Evolutionary conservation across 2,329 filamentous ascomycete genomes (phyloP).

Genomic region (Clonostachys sp.): DNA sequence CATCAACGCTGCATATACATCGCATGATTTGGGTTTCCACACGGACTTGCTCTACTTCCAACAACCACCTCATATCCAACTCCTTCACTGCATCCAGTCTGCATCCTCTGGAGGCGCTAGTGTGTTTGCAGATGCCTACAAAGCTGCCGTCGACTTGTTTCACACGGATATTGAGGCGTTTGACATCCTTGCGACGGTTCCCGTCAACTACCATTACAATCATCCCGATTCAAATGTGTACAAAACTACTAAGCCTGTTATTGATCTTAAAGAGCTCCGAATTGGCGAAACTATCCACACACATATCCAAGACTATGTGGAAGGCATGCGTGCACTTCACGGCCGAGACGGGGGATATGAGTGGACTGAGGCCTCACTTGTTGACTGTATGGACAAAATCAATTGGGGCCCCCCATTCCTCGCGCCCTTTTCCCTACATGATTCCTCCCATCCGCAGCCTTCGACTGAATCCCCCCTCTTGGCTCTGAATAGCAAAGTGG

Average conservation of each 20-base stretch:
- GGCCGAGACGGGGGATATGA: too few relatives aligned
- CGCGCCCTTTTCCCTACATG: conserved; percentile 1
- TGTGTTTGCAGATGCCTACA: conserved; percentile 3
- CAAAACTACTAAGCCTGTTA: conserved; percentile 2
- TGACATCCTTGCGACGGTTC: conserved; percentile 1
- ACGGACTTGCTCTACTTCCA: conserved; percentile 3
- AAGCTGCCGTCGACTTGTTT: conserved; percentile 1
- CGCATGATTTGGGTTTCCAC: conserved; percentile 2
- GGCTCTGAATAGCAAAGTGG: neutral
- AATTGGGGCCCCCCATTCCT: conserved; percentile 2
- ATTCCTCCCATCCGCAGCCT: neutral
- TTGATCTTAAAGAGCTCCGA: conserved; percentile 1
- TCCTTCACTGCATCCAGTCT: conserved; percentile 2
- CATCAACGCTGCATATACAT: conserved; percentile 2
- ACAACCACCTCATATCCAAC: conserved; percentile 1
- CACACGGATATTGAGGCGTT: conserved; percentile 1
- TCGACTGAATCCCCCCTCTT: neutral
- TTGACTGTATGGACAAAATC: conserved; percentile 1
- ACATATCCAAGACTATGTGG: neutral
- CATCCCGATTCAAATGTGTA: conserved; percentile 2
- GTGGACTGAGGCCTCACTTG: neutral
- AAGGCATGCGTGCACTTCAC: neutral
- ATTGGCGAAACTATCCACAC: neutral
- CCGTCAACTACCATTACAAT: conserved; percentile 3
- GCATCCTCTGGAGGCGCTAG: conserved; percentile 1